Base-by-base conservation (phyloP, 2,329 filamentous ascomycete genomes). In the Alternaria panax region DNA sequence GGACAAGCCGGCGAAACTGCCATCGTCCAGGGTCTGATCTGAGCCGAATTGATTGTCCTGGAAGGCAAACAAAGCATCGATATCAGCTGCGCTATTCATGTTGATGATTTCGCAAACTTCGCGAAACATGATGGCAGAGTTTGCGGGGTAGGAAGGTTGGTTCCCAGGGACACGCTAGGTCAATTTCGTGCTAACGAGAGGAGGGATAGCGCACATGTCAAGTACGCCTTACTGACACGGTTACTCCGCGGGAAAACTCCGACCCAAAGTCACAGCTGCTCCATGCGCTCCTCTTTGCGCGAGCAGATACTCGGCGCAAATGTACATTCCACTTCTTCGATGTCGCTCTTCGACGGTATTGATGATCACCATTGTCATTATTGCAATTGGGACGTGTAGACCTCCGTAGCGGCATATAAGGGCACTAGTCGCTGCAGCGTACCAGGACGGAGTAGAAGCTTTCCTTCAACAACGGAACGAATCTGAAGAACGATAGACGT, bases 141-240 rank as follows among this genome's bases (percentile, higher is more conserved):
- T 45, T 34, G 43, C 41, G 59, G 52, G 51, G 51, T 45, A 34
- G 50, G 20, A 43, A 38, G 36, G 11, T 30, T 28, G 40, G 20
- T 48, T 45, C 46, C 12, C 30, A 45, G 50, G 22, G n/a, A 32
- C 40, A 22, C 43, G 48, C 58, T 54, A 57, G 7, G 16, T 32
- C 8, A 6, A 11, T 9, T 14, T 16, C n/a, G 9, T 41, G 38
- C 59, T 61, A 61, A 51, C 59, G 25, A 2, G 36, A 58, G 45
- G 9, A n/a, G 55, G 59, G n/a, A 51, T 51, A 27, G 55, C 50
- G 57, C 24, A 11, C 32, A 59, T 61, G 59, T 61, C 59, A 61
- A 59, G 30, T 48, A 40, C 59, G 59, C 59, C 59, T 61, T 61
- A 38, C 51, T 30, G 25, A 30, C 42, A 46, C 45, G 30, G 28